Percentiles rank a stretch among this genome's conserved stretches.
phyloP scores from a whole-genome alignment of 2,329 filamentous ascomycete genomes.

The Knoxdaviesia proteae region DNA sequence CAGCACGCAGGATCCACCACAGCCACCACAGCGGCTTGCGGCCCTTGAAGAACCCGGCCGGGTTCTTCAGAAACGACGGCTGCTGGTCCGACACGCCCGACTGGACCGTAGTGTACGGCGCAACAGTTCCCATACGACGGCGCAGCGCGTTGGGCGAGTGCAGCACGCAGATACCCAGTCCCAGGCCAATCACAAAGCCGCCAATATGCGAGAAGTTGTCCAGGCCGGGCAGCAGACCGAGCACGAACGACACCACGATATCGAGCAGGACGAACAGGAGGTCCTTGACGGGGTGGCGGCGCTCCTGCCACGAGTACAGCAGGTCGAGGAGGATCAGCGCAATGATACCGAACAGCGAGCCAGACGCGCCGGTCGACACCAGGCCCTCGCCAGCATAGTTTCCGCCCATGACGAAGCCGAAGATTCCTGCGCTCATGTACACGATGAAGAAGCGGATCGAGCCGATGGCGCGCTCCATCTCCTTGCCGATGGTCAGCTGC shows the following conservation, averaged over 20 bases:
- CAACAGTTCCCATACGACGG: conserved; percentile 48
- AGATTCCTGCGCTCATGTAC: conserved; percentile 81
- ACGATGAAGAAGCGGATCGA: conserved; percentile 73
- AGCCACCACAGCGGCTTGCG: conserved; percentile 90
- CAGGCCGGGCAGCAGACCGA: conserved; percentile 75
- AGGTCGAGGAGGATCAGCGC: conserved; percentile 76
- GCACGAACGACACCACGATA: conserved; percentile 71
- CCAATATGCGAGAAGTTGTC: conserved; percentile 98
- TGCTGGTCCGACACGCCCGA: conserved; percentile 25
- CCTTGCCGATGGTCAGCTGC: conserved; percentile 71
- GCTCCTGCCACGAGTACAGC: conserved; percentile 77
- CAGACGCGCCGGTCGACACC: conserved; percentile 74
- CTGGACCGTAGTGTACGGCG: conserved; percentile 50
- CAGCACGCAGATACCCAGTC: conserved; percentile 67
- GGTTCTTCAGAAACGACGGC: conserved; percentile 38
- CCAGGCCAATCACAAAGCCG: conserved; percentile 80
- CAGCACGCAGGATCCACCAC: conserved; percentile 81
- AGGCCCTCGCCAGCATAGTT: conserved; percentile 75
- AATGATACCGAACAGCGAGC: conserved; percentile 76
- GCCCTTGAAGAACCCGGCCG: conserved; percentile 70
- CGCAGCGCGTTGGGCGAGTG: conserved; percentile 71
- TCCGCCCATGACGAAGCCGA: conserved; percentile 84
- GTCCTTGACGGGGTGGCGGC: conserved; percentile 57
- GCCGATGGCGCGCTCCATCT: conserved; percentile 85
- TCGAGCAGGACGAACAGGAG: conserved; percentile 75